These are phyloP conservation scores for Termitomyces sp. DNA, from an alignment of 1,284 basidiomycete species.

Conservation along the genomic window DNA sequence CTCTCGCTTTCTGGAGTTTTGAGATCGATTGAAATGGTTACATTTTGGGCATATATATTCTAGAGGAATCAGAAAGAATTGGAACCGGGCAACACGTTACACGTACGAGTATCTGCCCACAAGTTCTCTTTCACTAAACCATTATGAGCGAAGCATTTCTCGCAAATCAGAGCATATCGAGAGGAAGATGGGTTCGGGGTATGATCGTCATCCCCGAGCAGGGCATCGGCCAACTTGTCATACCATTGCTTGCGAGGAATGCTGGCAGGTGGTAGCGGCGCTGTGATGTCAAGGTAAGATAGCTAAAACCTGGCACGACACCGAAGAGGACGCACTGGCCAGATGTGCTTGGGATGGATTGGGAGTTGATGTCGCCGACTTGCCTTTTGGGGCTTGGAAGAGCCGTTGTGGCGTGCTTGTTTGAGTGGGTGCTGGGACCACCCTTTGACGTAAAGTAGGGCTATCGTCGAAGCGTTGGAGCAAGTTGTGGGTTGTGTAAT, in stretches of 20 bases:
- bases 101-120: constrained; percentile 89
- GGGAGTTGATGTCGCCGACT: constrained; percentile 19
- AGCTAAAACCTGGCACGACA: not conserved
- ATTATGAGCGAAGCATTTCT: constrained; percentile 90
- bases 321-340: constrained; percentile 22
- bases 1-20: constrained; percentile 12
- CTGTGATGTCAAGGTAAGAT: constrained; percentile 10
- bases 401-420: constrained; percentile 29
- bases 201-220: constrained; percentile 80
- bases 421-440: constrained; percentile 11
- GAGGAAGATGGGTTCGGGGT: constrained; percentile 42
- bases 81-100: not conserved
- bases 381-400: constrained; percentile 16
- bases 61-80: constrained; percentile 9
- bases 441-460: constrained; percentile 18
- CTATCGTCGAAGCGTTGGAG: constrained; percentile 86
- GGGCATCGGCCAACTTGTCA: constrained; percentile 81
- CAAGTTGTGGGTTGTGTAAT: constrained; percentile 85
- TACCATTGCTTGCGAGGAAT: constrained; percentile 78
- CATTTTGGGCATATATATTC: constrained; percentile 35
- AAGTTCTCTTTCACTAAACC: constrained; percentile 86
- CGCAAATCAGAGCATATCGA: constrained; percentile 93
- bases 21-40: constrained; percentile 32
- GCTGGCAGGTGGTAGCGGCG: constrained; percentile 35
- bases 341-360: constrained; percentile 17